Evolutionary conservation across 192 early-diverging fungal species (phyloP).

Genomic region (Lobosporangium transversale): DNA sequence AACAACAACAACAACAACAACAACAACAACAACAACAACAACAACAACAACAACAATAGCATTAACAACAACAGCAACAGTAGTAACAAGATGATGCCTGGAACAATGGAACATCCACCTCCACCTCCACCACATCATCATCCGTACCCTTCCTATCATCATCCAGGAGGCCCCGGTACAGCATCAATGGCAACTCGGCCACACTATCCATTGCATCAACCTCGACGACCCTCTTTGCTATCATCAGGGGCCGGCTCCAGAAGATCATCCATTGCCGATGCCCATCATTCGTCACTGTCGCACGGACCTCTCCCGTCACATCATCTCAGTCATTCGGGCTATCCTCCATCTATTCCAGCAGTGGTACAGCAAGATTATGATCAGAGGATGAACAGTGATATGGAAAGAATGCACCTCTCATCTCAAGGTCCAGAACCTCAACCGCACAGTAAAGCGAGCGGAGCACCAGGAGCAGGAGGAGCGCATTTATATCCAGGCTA

Average conservation of each 20-base stretch:
- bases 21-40: too few species aligned
- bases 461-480: slow-evolving; percentile 17
- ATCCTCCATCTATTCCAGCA: slow-evolving; percentile 26
- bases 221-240: slow-evolving; percentile 26
- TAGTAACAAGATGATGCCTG: slow-evolving; percentile 24
- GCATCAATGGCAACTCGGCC: slow-evolving; percentile 2
- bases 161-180: too few species aligned
- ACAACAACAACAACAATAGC: too few species aligned
- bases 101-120: slow-evolving; percentile 15
- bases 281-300: slow-evolving; percentile 16
- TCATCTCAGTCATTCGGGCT: background rate
- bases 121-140: too few species aligned
- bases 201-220: slow-evolving; percentile 32
- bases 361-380: slow-evolving; percentile 32
- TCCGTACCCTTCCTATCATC: too few species aligned
- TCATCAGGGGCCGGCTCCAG: slow-evolving; percentile 20
- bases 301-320: slow-evolving; percentile 5
- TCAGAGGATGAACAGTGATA: slow-evolving; percentile 32
- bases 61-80: too few species aligned
- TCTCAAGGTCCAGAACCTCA: slow-evolving; percentile 24
- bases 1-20: too few species aligned
- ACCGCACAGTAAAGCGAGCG: slow-evolving; percentile 14
- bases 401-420: slow-evolving; percentile 43
- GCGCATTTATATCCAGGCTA: slow-evolving; percentile 48
- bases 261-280: slow-evolving; percentile 31